Base-by-base conservation (phyloP, 371 early-diverging fungal genomes). In the Rhizomucor pusillus region DNA sequence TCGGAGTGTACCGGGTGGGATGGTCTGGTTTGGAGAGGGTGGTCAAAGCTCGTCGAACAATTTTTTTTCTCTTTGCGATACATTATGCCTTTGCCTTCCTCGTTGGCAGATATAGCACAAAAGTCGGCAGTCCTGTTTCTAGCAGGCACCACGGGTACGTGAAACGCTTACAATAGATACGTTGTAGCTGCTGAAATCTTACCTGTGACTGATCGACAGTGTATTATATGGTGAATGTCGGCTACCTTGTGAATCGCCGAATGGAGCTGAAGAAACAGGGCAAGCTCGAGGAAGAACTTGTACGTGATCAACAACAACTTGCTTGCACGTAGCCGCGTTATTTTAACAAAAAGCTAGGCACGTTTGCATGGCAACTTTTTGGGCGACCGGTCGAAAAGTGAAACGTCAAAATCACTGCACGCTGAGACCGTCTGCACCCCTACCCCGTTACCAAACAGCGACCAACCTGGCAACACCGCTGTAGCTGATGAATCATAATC, bases 211-310 rank as follows among this genome's bases (percentile, higher is more conserved):
- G 29, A 29, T 29, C 29, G n/a, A 14, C n/a, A 78, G 90, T 90
- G 4, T 93, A 91, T 67, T 87, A 89, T 60, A 75, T 93, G 54
- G 93, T 91, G 47, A 89, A 88, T 60, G 68, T 90, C 39, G 88
- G 89, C 43, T 78, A 85, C 23, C 73, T 87, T 50, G 85, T 95
- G 41, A 75, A 74, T 50, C 66, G 66, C 24, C 61, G 78, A 33
- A 69, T 75, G 65, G 71, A 72, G 36, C 53, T 74, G 25, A 78
- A 74, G 54, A 74, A 74, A 40, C 62, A 78, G 63, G 73, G 75
- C 45, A 65, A 65, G 49, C 62, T 78, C 20, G 65, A 78, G 39
- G 78, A 78, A 54, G 75, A 78, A 52, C 55, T 78, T 56, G 75
- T 78, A 69, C 62, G 41, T 41, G 3, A 12, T 3, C 16, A 41